Conservation (phyloP, 2,329 filamentous ascomycete species). For the Scorias spongiosa region DNA sequence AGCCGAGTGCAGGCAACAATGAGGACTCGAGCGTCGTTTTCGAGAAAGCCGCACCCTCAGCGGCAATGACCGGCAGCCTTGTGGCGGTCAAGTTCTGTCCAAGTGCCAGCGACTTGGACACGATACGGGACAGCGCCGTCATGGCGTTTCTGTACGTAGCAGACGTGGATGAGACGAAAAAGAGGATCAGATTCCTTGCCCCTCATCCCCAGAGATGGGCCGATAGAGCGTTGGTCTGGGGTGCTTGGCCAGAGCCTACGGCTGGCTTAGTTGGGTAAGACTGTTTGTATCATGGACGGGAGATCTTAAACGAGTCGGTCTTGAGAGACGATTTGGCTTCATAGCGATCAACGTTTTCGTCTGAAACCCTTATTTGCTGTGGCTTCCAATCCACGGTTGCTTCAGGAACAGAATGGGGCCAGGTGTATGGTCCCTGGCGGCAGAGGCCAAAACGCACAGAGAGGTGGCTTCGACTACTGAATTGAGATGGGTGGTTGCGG, state of each 20-base stretch:
- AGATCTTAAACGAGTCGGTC: no score
- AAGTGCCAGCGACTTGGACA: slow-evolving; percentile 51
- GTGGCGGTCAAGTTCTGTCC: slow-evolving; percentile 65
- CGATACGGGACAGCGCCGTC: slow-evolving; percentile 65
- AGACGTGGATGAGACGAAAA: slow-evolving; percentile 74
- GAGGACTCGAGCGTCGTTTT: slow-evolving; percentile 5
- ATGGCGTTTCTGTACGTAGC: slow-evolving; percentile 90
- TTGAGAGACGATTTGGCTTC: no score
- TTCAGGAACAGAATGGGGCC: no score
- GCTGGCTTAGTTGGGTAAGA: slow-evolving; percentile 53
- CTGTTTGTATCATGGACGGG: not conserved
- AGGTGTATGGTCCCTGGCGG: no score
- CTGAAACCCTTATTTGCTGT: no score
- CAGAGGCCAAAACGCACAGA: no score
- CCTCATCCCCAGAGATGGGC: slow-evolving; percentile 73
- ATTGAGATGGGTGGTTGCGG: no score
- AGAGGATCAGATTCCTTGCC: slow-evolving; percentile 64
- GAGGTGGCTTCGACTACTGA: no score
- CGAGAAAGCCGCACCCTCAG: slow-evolving; percentile 45
- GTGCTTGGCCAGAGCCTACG: slow-evolving; percentile 72
- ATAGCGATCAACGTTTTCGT: no score
- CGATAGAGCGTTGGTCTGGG: slow-evolving; percentile 66
- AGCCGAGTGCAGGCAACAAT: slow-evolving; percentile 3
- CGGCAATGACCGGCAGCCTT: slow-evolving; percentile 62
- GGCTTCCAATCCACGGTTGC: no score